Evolutionary conservation across 805 yeast genomes (phyloP).

Genomic region (Lipomyces japonicus): DNA sequence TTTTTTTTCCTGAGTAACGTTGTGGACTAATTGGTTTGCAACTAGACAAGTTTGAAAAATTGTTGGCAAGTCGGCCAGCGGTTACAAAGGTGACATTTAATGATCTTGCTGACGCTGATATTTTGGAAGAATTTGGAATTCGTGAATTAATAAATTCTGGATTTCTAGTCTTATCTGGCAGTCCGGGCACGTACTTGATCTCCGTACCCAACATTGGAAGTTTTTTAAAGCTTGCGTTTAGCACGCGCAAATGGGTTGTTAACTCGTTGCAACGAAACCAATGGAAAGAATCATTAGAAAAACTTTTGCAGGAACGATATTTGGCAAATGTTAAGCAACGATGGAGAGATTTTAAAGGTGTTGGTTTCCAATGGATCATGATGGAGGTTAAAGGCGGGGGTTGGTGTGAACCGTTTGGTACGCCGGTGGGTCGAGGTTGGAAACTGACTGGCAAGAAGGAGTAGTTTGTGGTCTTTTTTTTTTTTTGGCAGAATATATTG

Average conservation of each 20-base stretch:
- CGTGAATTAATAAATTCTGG: constrained; percentile 34
- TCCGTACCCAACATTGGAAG: constrained; percentile 41
- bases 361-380: constrained; percentile 50
- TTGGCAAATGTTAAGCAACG: constrained; percentile 31
- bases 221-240: constrained; percentile 35
- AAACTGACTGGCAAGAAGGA: constrained; percentile 47
- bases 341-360: constrained; percentile 51
- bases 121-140: constrained; percentile 20
- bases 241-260: constrained; percentile 39
- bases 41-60: constrained; percentile 22
- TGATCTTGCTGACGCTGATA: constrained; percentile 30
- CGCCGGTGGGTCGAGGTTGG: constrained; percentile 63
- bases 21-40: neutral
- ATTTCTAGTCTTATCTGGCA: constrained; percentile 37
- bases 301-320: constrained; percentile 34
- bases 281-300: constrained; percentile 41
- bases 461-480: constrained; percentile 5
- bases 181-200: constrained; percentile 35
- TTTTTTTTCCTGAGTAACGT: neutral
- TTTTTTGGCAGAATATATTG: neutral
- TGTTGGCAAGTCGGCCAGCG: constrained; percentile 33
- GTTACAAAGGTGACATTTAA: constrained; percentile 31
- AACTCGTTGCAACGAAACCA: constrained; percentile 34
- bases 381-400: constrained; percentile 57
- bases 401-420: constrained; percentile 51